Evolutionary conservation across 208 protist genomes (phyloP).

Genomic region (Wallacemonas sp.): DNA sequence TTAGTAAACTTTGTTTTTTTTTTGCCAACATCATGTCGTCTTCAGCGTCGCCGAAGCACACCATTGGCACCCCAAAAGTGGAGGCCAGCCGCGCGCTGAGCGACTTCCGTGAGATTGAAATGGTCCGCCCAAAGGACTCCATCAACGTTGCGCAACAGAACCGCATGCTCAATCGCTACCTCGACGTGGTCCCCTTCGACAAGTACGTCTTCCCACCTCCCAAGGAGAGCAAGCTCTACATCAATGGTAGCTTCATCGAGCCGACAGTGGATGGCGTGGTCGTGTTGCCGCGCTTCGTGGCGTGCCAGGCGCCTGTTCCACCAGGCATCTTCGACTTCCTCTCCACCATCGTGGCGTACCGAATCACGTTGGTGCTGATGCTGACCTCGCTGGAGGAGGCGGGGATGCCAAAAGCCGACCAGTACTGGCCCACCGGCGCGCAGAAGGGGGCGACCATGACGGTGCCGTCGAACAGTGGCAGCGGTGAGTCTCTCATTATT

Average conservation of each 20-base stretch:
- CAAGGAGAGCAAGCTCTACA: slow-evolving; percentile 36
- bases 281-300: slow-evolving; percentile 61
- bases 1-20: too few relatives aligned
- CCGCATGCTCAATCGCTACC: slow-evolving; percentile 68
- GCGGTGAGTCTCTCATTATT: not conserved
- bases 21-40: slow-evolving; percentile 1
- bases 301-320: slow-evolving; percentile 76
- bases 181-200: slow-evolving; percentile 83
- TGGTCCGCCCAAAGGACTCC: not conserved
- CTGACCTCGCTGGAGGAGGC: slow-evolving; percentile 58
- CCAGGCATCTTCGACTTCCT: slow-evolving; percentile 67
- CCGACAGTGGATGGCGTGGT: slow-evolving; percentile 19
- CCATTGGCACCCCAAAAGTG: not conserved
- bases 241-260: slow-evolving; percentile 67
- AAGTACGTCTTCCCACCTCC: slow-evolving; percentile 34
- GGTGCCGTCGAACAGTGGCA: not conserved
- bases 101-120: slow-evolving; percentile 7
- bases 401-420: slow-evolving; percentile 70
- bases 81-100: not conserved
- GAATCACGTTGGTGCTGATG: slow-evolving; percentile 79
- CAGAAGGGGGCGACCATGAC: slow-evolving; percentile 9
- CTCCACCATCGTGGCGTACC: slow-evolving; percentile 33
- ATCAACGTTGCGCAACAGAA: slow-evolving; percentile 16
- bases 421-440: slow-evolving; percentile 62
- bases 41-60: not conserved